Percentiles rank a stretch among this genome's conserved stretches.
Evolutionary conservation across 2,329 filamentous ascomycete genomes (phyloP).

Genomic region (Diaporthe nobilis): DNA sequence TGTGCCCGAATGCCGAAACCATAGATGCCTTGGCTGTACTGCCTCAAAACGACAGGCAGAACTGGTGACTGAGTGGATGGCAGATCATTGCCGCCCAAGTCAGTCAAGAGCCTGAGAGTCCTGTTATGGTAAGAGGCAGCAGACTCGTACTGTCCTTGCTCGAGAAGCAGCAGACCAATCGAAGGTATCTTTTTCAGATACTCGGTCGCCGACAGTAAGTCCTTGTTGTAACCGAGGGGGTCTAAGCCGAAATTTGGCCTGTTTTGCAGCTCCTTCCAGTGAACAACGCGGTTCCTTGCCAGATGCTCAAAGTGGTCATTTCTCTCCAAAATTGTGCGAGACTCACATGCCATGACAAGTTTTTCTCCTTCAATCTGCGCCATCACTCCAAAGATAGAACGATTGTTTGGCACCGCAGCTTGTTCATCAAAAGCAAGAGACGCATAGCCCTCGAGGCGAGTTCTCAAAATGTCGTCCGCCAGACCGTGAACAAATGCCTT

Average conservation of each 20-base stretch:
- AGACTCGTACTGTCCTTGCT: conserved; percentile 68
- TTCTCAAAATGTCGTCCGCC: conserved; percentile 59
- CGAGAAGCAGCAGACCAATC: conserved; percentile 66
- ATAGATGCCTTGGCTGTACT: conserved; percentile 68
- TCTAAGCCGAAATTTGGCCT: conserved; percentile 59
- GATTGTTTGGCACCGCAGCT: conserved; percentile 47
- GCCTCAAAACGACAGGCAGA: conserved; percentile 52
- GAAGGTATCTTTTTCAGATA: conserved; percentile 66
- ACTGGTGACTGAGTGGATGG: conserved; percentile 44
- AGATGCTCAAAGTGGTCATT: conserved; percentile 54
- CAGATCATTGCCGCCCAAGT: conserved; percentile 50
- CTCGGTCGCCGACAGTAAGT: conserved; percentile 64
- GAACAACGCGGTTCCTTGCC: conserved; percentile 54
- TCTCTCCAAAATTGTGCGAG: conserved; percentile 52
- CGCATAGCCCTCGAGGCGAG: conserved; percentile 60
- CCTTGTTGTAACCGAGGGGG: conserved; percentile 65
- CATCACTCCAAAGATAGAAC: conserved; percentile 68
- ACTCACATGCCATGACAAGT: conserved; percentile 63
- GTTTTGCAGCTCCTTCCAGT: conserved; percentile 63
- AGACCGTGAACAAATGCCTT: conserved; percentile 70
- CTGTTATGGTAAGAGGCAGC: conserved; percentile 64
- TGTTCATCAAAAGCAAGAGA: conserved; percentile 59
- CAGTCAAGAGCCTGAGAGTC: conserved; percentile 55
- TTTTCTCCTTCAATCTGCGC: conserved; percentile 71
- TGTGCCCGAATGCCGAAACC: conserved; percentile 60